A percentile compares a stretch with the other conserved stretches of the same genome.
phyloP scores from a whole-genome alignment of 192 early-diverging fungal genomes.

The Funneliformis mosseae region DNA sequence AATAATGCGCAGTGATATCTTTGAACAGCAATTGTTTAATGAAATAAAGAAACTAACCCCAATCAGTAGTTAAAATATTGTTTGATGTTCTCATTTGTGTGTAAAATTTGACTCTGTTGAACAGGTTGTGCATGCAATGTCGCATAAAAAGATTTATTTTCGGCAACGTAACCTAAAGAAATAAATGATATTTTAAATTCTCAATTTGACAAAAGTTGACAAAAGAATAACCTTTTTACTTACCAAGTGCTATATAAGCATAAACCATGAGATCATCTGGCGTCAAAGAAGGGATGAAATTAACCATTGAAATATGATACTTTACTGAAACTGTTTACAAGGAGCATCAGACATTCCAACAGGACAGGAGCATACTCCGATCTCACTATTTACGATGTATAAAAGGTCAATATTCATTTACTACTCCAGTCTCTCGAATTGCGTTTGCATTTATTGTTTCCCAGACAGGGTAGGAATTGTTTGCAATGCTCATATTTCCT shows the following conservation, averaged over 20 bases:
- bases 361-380: background rate
- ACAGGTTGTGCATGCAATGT: background rate
- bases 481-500: background rate
- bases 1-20: too few relatives aligned
- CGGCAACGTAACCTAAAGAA: background rate
- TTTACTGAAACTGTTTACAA: conserved; percentile 1
- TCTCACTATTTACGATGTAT: conserved; percentile 1
- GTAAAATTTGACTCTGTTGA: background rate
- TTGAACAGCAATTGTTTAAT: too few relatives aligned
- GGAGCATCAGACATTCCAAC: background rate
- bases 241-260: background rate
- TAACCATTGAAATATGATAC: background rate
- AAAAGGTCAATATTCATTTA: background rate
- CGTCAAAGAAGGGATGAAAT: background rate
- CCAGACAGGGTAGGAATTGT: background rate
- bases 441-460: background rate
- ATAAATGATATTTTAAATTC: background rate
- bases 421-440: background rate
- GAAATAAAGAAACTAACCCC: background rate
- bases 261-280: background rate
- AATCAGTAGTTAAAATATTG: background rate
- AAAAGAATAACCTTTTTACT: background rate
- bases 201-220: background rate
- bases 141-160: background rate
- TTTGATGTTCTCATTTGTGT: background rate